Percentiles rank a stretch among this genome's conserved stretches.
These are phyloP conservation scores for Aspergillus ellipticus DNA, from an alignment of 495 filamentous ascomycete genomes.

Conservation along the genomic window DNA sequence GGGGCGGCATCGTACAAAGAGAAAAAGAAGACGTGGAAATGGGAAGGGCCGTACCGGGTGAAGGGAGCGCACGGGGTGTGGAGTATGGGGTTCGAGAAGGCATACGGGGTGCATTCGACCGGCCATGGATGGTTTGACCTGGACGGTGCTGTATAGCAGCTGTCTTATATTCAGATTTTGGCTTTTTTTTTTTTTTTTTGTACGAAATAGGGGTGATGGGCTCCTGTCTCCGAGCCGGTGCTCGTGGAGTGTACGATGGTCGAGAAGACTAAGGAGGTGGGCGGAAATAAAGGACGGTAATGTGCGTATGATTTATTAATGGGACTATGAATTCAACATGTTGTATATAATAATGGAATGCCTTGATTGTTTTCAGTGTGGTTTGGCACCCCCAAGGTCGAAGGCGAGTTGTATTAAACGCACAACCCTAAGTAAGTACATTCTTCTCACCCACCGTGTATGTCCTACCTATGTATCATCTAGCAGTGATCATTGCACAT, in stretches of 20 bases:
- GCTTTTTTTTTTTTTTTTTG: too few species aligned
- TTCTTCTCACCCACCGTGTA: too few species aligned
- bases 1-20: conserved; percentile 27
- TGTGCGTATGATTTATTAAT: not conserved
- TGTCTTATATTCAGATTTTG: not conserved
- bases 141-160: not conserved
- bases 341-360: not conserved
- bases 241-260: too few species aligned
- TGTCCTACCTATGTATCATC: too few species aligned
- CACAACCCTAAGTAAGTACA: too few species aligned
- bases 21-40: conserved; percentile 15
- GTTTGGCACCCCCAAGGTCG: too few species aligned
- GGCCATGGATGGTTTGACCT: not conserved
- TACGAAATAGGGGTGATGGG: too few species aligned
- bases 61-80: conserved; percentile 28
- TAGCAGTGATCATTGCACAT: too few species aligned
- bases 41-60: conserved; percentile 16
- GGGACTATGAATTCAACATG: not conserved
- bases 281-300: not conserved
- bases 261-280: too few species aligned
- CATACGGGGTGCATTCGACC: conserved; percentile 8
- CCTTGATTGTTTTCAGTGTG: too few species aligned
- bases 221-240: too few species aligned
- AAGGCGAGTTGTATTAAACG: too few species aligned
- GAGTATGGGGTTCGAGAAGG: conserved; percentile 27